Base-by-base conservation (phyloP, 1,139 yeast species). In the Scheffersomyces parashehatae region DNA sequence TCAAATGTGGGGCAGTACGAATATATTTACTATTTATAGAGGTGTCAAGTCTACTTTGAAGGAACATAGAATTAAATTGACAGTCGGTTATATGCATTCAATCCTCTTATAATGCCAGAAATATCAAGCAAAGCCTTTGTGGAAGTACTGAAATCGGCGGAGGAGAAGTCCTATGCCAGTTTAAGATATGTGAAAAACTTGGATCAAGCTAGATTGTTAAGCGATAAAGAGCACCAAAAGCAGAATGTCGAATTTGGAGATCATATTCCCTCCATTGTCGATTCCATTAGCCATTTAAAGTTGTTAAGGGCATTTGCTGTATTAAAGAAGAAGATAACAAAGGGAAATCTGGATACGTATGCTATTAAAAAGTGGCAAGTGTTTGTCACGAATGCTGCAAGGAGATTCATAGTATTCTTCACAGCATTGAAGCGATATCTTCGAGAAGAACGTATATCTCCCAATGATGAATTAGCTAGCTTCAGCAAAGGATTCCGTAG, bases 321-420 rank as follows among this genome's bases (percentile, higher is more conserved):
- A 5, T 54, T 68, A 46, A 61, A 65, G 37, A 8, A 28, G 12
- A 37, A 38, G 16, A 28, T 29, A 2, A 31, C 37, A 30, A 60
- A 62, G 41, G 26, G 26, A 20, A 20, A 20, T 3, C 26, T 20
- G 26, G 26, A 20, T 6, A 8, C 26, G 2, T 20, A 20, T 20
- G 26, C 26, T 8, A 20, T 20, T 20, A 20, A 20, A 20, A 47
- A 53, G 9, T 70, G 74, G 74, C 58, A 60, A 36, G 54, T 59
- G 6, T 70, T 60, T 42, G 45, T 67, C 24, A 51, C 63, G 1
- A 52, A 60, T 37, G 67, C 74, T 0, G 65, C 57, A 6, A 55
- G 67, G 41, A 51, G 73, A 28, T 70, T 67, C 41, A 45, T 59
- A 7, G 44, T 55, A 3, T 70, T 63, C 54, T 54, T 64, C 41